Base-by-base conservation (phyloP, 352 stramenopile genomes). In the Globisporangium acanthophoron region DNA sequence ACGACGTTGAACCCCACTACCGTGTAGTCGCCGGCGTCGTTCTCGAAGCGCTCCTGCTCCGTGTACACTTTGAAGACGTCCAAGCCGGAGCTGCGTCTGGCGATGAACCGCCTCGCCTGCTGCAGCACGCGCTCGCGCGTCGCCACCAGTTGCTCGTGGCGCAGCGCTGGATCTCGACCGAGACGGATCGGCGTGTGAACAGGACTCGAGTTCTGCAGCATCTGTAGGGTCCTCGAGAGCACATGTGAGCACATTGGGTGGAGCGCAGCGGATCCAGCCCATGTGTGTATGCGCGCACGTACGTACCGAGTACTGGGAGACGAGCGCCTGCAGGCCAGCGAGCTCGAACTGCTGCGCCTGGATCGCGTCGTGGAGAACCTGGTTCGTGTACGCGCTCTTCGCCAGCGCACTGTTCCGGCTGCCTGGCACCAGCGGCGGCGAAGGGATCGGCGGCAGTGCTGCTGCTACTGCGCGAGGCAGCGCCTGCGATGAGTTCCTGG, bases 21-120 rank as follows among this genome's bases (percentile, higher is more conserved):
- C n/a, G 61, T 71, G 49, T 76, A 78, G 55, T 80, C 71, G 0
- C 68, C 65, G 15, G 60, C 33, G 7, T 52, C 57, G 0, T 63
- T 74, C 51, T 76, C 68, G n/a, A 69, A 82, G 11, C 63, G 54
- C 44, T 74, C 70, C 40, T 74, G 66, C 27, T 78, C 64, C 0
- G 55, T 62, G 43, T 73, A 78, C 0, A 65, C 57, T 39, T 63
- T 59, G 13, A 58, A 59, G 11, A 74, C 57, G 35, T 75, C 65
- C 15, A 76, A 44, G 21, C 58, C 64, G n/a, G 49, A 46, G 54
- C 67, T 73, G 1, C 72, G 65, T 21, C 67, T 54, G 18, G 56
- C 40, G 7, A 81, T 27, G 54, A 76, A 78, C 13, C 63, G 62
- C 48, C 62, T 62, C 2, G 62, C 61, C 1, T 49, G 39, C 18